These are phyloP conservation scores for Hemileccinum impolitum DNA, from an alignment of 768 basidiomycete genomes.

Conservation along the genomic window DNA sequence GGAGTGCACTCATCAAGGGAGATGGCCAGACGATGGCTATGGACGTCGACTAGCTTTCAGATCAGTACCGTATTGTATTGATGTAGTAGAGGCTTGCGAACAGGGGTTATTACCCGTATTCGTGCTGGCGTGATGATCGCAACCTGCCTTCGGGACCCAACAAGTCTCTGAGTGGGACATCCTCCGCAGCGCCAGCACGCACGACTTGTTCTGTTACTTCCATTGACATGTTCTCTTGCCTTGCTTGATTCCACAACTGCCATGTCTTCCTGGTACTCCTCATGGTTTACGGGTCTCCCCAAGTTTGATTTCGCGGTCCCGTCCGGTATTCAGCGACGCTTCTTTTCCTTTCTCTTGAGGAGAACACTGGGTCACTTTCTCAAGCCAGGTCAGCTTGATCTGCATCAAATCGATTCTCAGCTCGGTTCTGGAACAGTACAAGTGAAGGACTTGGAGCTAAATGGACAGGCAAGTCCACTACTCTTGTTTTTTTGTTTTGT, in stretches of 20 bases:
- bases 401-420: conserved; percentile 85
- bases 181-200: conserved; percentile 1
- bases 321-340: conserved; percentile 76
- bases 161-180: conserved; percentile 3
- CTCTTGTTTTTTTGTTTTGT: conserved; percentile 2
- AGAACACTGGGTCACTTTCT: conserved; percentile 81
- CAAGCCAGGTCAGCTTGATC: conserved; percentile 85
- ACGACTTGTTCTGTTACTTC: background rate
- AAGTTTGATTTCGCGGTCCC: conserved; percentile 65
- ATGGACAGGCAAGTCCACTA: conserved; percentile 57
- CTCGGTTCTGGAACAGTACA: conserved; percentile 89
- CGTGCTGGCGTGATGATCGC: conserved; percentile 6
- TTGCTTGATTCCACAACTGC: conserved; percentile 12
- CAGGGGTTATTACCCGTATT: conserved; percentile 23
- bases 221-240: conserved; percentile 13
- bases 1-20: conserved; percentile 74
- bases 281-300: conserved; percentile 53
- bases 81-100: background rate
- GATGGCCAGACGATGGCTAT: conserved; percentile 90
- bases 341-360: conserved; percentile 86
- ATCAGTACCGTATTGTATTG: background rate
- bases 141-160: background rate
- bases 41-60: conserved; percentile 78
- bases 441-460: conserved; percentile 78
- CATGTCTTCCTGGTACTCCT: conserved; percentile 58